Percentiles rank a stretch among this genome's conserved stretches.
phyloP scores from a whole-genome alignment of 164 flowering plant genomes.

The Taxillus chinensis region DNA sequence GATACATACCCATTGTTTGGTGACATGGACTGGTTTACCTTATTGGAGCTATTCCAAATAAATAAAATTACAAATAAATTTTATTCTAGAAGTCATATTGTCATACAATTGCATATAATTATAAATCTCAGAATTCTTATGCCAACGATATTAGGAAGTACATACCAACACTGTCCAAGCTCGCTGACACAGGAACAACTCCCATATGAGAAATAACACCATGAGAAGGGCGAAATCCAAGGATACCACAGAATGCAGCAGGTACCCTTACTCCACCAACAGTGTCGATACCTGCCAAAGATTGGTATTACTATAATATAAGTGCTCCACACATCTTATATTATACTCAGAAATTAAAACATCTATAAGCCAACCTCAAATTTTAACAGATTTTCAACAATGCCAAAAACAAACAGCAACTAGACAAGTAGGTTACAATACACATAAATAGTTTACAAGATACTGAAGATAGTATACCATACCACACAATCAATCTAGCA shows the following conservation, averaged over 20 bases:
- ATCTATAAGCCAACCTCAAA: not conserved
- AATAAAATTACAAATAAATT: no score
- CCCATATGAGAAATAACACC: constrained; percentile 68
- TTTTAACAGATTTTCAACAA: no score
- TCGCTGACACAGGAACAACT: constrained; percentile 61
- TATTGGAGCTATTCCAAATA: no score
- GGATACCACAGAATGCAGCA: constrained; percentile 67
- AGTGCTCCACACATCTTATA: not conserved
- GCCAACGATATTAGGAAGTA: not conserved
- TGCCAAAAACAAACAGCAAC: not conserved
- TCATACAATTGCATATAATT: no score
- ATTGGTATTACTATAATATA: not conserved
- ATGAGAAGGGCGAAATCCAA: constrained; percentile 81
- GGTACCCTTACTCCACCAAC: constrained; percentile 88
- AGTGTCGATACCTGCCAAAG: constrained; percentile 68
- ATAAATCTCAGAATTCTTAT: no score
- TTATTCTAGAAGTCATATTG: no score
- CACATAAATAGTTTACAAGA: not conserved
- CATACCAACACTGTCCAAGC: constrained; percentile 88
- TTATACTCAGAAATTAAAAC: not conserved
- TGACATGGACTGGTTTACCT: no score
- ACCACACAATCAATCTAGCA: no score
- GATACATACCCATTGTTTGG: no score
- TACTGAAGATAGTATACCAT: not conserved
- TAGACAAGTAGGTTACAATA: not conserved